These are phyloP conservation scores for Globisporangium takayamanum DNA, from an alignment of 352 stramenopile genomes.

Conservation along the genomic window DNA sequence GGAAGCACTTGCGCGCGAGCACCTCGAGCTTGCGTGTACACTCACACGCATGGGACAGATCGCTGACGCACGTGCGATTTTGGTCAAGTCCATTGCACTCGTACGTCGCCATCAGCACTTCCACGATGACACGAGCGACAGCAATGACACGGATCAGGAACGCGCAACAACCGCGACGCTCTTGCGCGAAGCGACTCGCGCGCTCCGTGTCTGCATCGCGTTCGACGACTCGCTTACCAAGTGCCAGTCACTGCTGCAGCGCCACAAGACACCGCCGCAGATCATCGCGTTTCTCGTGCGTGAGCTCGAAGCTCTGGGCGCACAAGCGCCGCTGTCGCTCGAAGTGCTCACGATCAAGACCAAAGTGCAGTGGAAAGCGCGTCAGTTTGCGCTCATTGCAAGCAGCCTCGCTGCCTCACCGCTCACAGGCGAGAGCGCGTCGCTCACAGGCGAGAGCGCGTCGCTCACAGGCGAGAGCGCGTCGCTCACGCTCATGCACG, in stretches of 20 bases:
- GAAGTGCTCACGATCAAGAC: slow-evolving; percentile 13
- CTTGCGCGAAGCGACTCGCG: neutral
- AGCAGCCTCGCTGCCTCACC: slow-evolving; percentile 15
- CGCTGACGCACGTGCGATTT: neutral
- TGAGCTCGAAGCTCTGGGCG: slow-evolving; percentile 16
- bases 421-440: slow-evolving; percentile 9
- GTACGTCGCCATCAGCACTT: neutral
- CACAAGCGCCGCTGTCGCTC: slow-evolving; percentile 19
- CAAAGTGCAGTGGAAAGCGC: slow-evolving; percentile 16
- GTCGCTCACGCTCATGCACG: slow-evolving; percentile 20
- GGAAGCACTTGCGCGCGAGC: slow-evolving; percentile 1
- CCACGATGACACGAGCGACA: neutral
- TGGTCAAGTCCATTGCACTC: slow-evolving; percentile 9
- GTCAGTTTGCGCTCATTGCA: slow-evolving; percentile 14
- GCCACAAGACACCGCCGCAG: slow-evolving; percentile 16
- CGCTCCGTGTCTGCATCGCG: slow-evolving; percentile 19
- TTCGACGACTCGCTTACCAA: slow-evolving; percentile 17
- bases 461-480: slow-evolving; percentile 11
- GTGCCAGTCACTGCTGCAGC: slow-evolving; percentile 12
- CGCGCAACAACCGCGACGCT: neutral
- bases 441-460: no score
- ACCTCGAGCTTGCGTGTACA: slow-evolving; percentile 5
- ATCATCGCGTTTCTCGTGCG: slow-evolving; percentile 16
- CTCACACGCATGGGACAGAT: slow-evolving; percentile 6
- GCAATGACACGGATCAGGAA: slow-evolving; percentile 11